Base-by-base conservation (phyloP, 1,284 basidiomycete species). In the Peniophora sp. region DNA sequence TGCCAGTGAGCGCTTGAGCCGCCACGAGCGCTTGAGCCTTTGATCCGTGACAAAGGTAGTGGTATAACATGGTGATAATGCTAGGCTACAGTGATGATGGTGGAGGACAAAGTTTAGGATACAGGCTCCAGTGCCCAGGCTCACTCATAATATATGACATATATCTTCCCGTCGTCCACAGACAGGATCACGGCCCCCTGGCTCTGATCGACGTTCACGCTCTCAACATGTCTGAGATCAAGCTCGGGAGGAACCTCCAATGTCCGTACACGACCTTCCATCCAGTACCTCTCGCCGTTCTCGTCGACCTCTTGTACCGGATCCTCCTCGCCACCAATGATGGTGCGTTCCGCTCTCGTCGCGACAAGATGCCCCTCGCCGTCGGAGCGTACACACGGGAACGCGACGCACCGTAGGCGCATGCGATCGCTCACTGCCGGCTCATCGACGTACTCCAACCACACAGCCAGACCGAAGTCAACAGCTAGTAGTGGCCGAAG, bases 381-480 rank as follows among this genome's bases (percentile, higher is more conserved):
- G 17, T 58, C 55, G 12, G 57, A 46, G 37, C 50, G 66, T 32
- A 83, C 76, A 2, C 78, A 70, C 3, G 84, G 84, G 62, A 85
- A 86, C 42, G 81, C 81, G 37, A 85, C 84, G 58, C 85, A 85
- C 17, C 81, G 69, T 47, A 85, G 64, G 51, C 75, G 71, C 56
- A 80, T 83, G 53, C 57, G 57, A n/a, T 64, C 64, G 6, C 57
- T 55, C 20, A 55, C 59, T 15, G 52, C 55, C 35, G 48, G 51
- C 11, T 51, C 56, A 20, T 61, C 57, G 20, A 51, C 55, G 60
- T 79, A 79, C 60, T 86, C 84, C 47, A 87, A 73, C 83, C 84
- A 86, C 42, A 82, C 83, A 18, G 84, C 84, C 58, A 85, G 83
- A 32, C 84, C 84, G 64, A 87, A 87, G 63, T 87, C 84, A n/a